Evolutionary conservation across 768 basidiomycete species (phyloP).

Genomic region (Lyophyllum atratum): DNA sequence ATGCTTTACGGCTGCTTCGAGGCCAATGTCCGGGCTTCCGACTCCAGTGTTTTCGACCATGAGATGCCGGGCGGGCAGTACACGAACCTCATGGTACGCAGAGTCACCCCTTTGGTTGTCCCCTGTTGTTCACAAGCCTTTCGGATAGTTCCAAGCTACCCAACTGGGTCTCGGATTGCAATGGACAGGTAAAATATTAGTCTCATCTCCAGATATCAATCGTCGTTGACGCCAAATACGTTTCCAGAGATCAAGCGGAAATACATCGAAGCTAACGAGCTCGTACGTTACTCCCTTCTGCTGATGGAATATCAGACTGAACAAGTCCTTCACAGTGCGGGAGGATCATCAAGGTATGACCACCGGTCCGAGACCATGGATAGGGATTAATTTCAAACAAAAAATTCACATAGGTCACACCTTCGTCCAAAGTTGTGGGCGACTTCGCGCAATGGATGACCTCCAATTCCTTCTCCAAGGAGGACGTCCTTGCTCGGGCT

Average conservation of each 20-base stretch:
- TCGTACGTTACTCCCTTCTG: constrained; percentile 52
- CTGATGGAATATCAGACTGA: constrained; percentile 11
- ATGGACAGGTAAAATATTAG: constrained; percentile 68
- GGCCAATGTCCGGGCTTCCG: constrained; percentile 95
- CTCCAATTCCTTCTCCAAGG: constrained; percentile 85
- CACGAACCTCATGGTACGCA: constrained; percentile 83
- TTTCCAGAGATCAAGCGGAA: constrained; percentile 90
- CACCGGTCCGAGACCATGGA: not conserved
- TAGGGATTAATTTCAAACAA: not conserved
- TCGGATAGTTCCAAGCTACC: constrained; percentile 90
- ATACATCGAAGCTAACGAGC: constrained; percentile 96
- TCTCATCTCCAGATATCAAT: constrained; percentile 9
- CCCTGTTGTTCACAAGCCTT: constrained; percentile 16
- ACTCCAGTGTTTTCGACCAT: constrained; percentile 98
- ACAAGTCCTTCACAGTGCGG: constrained; percentile 66
- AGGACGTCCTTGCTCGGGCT: constrained; percentile 84
- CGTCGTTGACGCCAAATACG: constrained; percentile 8
- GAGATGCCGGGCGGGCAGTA: constrained; percentile 99
- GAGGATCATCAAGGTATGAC: constrained; percentile 84
- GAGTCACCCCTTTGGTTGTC: constrained; percentile 2
- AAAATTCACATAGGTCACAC: constrained; percentile 74
- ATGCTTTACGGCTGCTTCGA: constrained; percentile 96
- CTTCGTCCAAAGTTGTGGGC: constrained; percentile 97
- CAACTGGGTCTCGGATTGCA: constrained; percentile 97
- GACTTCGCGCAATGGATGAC: constrained; percentile 99